Evolutionary conservation across 495 filamentous ascomycete species (phyloP).

Genomic region (Annulohypoxylon bovei): DNA sequence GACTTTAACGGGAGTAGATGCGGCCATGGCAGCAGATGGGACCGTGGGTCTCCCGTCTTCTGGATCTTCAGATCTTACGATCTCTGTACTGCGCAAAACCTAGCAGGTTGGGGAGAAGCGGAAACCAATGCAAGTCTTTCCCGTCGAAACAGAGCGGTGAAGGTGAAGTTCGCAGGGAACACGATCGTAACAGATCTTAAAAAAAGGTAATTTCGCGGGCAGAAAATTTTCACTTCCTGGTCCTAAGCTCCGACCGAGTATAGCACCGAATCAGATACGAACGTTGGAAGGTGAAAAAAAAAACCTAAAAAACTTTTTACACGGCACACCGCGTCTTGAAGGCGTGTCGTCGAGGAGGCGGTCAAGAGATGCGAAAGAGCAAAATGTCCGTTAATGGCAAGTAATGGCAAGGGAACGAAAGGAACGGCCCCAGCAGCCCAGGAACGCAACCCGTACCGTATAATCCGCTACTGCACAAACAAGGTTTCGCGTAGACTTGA

Average conservation of each 20-base stretch:
- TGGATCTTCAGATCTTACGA: constrained; percentile 30
- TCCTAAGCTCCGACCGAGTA: constrained; percentile 30
- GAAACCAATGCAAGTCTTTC: constrained; percentile 35
- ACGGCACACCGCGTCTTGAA: constrained; percentile 37
- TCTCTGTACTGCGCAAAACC: constrained; percentile 19
- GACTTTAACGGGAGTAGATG: constrained; percentile 48
- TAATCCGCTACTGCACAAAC: constrained; percentile 28
- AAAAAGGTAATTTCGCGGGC: constrained; percentile 32
- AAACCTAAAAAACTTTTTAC: neutral
- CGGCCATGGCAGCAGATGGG: constrained; percentile 39
- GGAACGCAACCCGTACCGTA: constrained; percentile 22
- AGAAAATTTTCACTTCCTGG: constrained; percentile 33
- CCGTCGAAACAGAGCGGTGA: constrained; percentile 41
- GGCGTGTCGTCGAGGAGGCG: constrained; percentile 43
- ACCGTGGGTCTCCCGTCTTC: constrained; percentile 30
- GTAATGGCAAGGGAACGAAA: constrained; percentile 13
- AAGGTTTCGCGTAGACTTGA: constrained; percentile 31
- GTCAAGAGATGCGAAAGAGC: constrained; percentile 38
- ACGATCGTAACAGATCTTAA: constrained; percentile 31
- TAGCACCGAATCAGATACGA: constrained; percentile 31
- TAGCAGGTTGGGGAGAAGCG: constrained; percentile 28
- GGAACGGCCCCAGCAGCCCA: neutral
- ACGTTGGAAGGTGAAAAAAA: constrained; percentile 2
- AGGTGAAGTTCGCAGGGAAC: constrained; percentile 17
- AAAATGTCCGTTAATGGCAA: constrained; percentile 37